Evolutionary conservation across 306 rosid genomes (phyloP), one percentile per base, ranked within the genome.

Genomic region (Crotalaria pallida): DNA sequence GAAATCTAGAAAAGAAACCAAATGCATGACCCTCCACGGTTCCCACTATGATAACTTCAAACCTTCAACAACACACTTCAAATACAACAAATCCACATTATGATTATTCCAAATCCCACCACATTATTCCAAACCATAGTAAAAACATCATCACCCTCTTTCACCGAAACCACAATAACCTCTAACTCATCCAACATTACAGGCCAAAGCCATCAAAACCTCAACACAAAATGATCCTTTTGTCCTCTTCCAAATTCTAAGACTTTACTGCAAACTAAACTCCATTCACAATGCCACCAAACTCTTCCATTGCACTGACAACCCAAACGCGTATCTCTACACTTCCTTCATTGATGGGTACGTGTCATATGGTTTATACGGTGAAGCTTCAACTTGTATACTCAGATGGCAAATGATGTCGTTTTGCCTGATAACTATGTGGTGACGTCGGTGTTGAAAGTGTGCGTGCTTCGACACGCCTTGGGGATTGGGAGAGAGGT

Each of bases 281-380:
- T 59, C 63, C 79, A 48, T 81, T 23, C 47, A 63, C 65, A 43
- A 78, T 69, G 86, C 86, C 51, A 48, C 62, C 56, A 75, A 67
- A 38, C 71, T 81, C 47, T 84, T 84, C 57, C 33, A 6, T 7
- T 24, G 38, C 70, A 55, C 65, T 44, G 69, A 36, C 16, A 61
- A 63, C 79, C 84, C 81, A 6, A 84, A 81, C 1, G 88, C 81
- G 38, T 84, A 71, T 43, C 84, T 81, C 64, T 81, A 78, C 80
- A 78, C 85, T 31, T 80, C 85, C 68, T 77, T 84, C 68, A 71
- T 78, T 55, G 77, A 81, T 43, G 80, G 83, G 59, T 61, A 78
- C 18, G 75, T 78, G 26, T 67, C 74, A 0, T 44, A 62, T 23
- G 88, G 88, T 0, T 66, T 17, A 9, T 58, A 72, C 80, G 1